Percentiles rank a stretch among this genome's conserved stretches.
These are phyloP conservation scores for Tetramitus jugosus DNA, from an alignment of 208 protist genomes.

Conservation along the genomic window DNA sequence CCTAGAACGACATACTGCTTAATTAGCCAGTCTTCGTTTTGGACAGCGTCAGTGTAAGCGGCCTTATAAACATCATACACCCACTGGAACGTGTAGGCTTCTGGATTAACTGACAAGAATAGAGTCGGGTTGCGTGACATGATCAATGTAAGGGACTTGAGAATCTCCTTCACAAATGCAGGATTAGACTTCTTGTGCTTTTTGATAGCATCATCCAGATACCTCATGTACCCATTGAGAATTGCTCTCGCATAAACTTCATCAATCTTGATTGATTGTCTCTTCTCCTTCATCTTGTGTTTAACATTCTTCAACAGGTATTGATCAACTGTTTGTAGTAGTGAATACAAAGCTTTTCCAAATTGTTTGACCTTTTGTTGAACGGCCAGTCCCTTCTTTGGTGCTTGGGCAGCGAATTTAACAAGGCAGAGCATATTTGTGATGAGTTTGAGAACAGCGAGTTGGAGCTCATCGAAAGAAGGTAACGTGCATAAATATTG, in stretches of 20 bases:
- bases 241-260: neutral
- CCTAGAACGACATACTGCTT: neutral
- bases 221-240: neutral
- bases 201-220: neutral
- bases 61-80: neutral
- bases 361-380: neutral
- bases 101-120: too few relatives aligned
- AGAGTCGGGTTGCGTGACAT: neutral
- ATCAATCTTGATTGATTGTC: too few relatives aligned
- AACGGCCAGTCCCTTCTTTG: neutral
- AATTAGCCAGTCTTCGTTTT: neutral
- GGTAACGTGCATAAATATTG: neutral
- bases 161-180: neutral
- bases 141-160: neutral
- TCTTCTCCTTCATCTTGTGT: neutral
- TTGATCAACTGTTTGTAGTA: neutral
- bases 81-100: too few relatives aligned
- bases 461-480: neutral
- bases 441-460: neutral
- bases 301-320: neutral
- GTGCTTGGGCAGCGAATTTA: too few relatives aligned
- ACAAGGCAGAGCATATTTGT: neutral
- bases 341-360: neutral
- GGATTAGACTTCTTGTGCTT: neutral
- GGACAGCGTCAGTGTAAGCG: neutral